A percentile compares a stretch with the other conserved stretches of the same genome.
These are phyloP conservation scores for Fraxinus albicans DNA, from an alignment of 305 asterid genomes.

Conservation along the genomic window DNA sequence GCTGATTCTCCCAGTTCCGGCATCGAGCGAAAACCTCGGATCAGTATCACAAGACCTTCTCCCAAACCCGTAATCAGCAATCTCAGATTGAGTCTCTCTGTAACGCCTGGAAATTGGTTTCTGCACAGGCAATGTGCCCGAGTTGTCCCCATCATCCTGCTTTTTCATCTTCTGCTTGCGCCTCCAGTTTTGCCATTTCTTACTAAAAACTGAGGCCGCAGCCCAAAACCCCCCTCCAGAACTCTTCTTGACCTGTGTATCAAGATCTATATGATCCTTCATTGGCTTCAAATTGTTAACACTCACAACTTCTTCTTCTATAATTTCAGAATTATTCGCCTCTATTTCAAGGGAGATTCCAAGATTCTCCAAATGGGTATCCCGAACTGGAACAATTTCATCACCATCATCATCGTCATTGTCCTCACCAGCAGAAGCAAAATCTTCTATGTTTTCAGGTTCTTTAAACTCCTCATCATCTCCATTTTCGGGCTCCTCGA, in stretches of 20 bases:
- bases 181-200: conserved; percentile 96
- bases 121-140: conserved; percentile 68
- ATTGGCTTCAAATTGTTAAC: conserved; percentile 48
- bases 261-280: conserved; percentile 79
- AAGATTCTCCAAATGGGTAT: conserved; percentile 28
- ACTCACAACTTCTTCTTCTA: conserved; percentile 48
- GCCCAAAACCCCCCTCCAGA: conserved; percentile 77
- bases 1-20: conserved; percentile 72
- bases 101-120: conserved; percentile 71
- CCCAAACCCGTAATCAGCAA: conserved; percentile 92
- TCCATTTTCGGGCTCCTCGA: conserved; percentile 45
- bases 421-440: conserved; percentile 19
- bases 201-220: conserved; percentile 91
- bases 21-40: conserved; percentile 91
- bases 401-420: conserved; percentile 26
- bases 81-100: conserved; percentile 87
- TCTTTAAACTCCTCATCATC: conserved; percentile 38
- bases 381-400: conserved; percentile 35
- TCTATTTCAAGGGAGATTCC: conserved; percentile 32
- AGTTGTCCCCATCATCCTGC: conserved; percentile 44
- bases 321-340: conserved; percentile 51
- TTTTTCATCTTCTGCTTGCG: conserved; percentile 82
- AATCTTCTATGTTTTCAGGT: conserved; percentile 23
- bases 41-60: conserved; percentile 87
- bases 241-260: conserved; percentile 57